phyloP scores from a whole-genome alignment of 768 basidiomycete species.

The Suillus cothurnatus region DNA sequence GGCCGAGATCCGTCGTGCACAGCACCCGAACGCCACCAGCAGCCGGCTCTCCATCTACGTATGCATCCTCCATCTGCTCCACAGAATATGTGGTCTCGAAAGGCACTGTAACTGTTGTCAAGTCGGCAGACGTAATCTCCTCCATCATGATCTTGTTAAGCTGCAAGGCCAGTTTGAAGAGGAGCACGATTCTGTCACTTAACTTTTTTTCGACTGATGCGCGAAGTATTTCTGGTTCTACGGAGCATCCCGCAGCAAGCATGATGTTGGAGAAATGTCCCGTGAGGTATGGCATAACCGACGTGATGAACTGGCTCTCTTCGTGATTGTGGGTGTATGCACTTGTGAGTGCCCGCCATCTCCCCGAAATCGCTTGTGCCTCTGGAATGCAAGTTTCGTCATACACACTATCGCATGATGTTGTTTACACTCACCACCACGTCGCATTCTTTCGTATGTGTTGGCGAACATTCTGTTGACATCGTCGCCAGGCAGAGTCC shows the following conservation, averaged over 20 bases:
- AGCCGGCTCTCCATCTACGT: slow-evolving; percentile 24
- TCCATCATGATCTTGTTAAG: slow-evolving; percentile 42
- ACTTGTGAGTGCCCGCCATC: slow-evolving; percentile 48
- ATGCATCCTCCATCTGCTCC: slow-evolving; percentile 34
- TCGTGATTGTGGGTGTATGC: slow-evolving; percentile 24
- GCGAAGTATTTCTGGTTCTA: slow-evolving; percentile 26
- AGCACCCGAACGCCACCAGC: slow-evolving; percentile 26
- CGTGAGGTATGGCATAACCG: not conserved
- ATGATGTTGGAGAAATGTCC: slow-evolving; percentile 3
- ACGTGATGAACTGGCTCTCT: slow-evolving; percentile 2
- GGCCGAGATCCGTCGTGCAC: slow-evolving; percentile 40
- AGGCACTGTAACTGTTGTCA: slow-evolving; percentile 27
- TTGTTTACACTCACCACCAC: slow-evolving; percentile 33
- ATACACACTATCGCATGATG: not conserved
- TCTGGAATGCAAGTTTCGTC: slow-evolving; percentile 28
- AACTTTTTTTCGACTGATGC: slow-evolving; percentile 41
- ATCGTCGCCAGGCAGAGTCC: slow-evolving; percentile 30
- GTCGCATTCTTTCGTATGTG: slow-evolving; percentile 38
- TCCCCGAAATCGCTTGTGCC: slow-evolving; percentile 46
- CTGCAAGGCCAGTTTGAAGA: slow-evolving; percentile 43
- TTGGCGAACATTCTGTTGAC: slow-evolving; percentile 21
- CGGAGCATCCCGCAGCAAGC: slow-evolving; percentile 10
- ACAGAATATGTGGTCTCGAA: slow-evolving; percentile 25
- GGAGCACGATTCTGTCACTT: slow-evolving; percentile 36
- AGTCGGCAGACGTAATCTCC: slow-evolving; percentile 35